These are phyloP conservation scores for Schizochytrium sp. DNA, from an alignment of 108 stramenopile species.

Conservation along the genomic window DNA sequence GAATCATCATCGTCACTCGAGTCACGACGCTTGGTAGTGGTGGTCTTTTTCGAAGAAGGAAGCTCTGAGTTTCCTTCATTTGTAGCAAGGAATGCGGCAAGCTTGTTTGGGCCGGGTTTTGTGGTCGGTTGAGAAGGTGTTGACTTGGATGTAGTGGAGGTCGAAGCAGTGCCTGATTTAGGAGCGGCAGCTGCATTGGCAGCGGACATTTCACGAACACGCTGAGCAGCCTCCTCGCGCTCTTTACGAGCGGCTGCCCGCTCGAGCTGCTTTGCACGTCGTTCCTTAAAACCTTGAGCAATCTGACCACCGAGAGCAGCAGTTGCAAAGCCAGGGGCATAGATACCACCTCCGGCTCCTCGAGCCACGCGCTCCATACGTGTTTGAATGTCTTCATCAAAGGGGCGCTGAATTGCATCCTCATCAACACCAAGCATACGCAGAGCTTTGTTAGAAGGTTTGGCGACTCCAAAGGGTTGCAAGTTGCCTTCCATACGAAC, in stretches of 20 bases:
- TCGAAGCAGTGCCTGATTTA: background rate
- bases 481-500: conserved; percentile 46
- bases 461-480: conserved; percentile 33
- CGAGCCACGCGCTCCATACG: conserved; percentile 45
- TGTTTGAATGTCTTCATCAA: conserved; percentile 23
- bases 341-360: conserved; percentile 23
- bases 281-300: conserved; percentile 57
- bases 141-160: background rate
- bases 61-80: background rate
- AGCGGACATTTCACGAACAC: background rate
- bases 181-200: background rate
- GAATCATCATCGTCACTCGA: background rate
- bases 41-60: background rate
- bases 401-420: conserved; percentile 17
- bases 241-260: conserved; percentile 35
- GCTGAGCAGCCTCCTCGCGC: conserved; percentile 31
- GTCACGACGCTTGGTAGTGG: background rate
- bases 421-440: conserved; percentile 52
- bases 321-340: conserved; percentile 36
- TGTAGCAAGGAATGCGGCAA: conserved; percentile 29
- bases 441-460: conserved; percentile 20
- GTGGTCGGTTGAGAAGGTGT: background rate
- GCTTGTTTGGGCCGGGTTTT: conserved; percentile 1
- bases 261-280: conserved; percentile 55
- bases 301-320: conserved; percentile 44